These are phyloP conservation scores for Cyphellophora europaea DNA, from an alignment of 2,329 filamentous ascomycete species.

Conservation along the genomic window DNA sequence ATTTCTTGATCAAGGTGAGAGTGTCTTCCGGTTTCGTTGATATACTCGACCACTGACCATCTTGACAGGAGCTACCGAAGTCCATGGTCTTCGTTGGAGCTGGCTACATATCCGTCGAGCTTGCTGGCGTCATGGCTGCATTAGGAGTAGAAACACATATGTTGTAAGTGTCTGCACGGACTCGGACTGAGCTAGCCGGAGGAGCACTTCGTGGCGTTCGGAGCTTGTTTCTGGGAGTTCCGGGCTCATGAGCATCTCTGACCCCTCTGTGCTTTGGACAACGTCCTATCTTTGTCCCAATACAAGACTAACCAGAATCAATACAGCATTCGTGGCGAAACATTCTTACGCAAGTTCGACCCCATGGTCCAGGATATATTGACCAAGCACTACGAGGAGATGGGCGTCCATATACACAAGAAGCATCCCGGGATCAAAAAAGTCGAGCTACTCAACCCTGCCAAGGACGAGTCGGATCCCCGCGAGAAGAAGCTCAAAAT, in stretches of 20 bases:
- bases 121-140: constrained; percentile 41
- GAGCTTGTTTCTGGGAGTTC: too few species aligned
- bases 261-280: too few species aligned
- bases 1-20: constrained; percentile 43
- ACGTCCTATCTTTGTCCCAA: too few species aligned
- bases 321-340: constrained; percentile 38
- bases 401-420: constrained; percentile 39
- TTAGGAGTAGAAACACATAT: constrained; percentile 41
- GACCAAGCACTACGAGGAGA: constrained; percentile 41
- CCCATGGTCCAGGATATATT: constrained; percentile 44
- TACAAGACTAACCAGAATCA: too few species aligned
- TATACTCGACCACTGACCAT: too few species aligned
- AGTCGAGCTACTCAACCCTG: constrained; percentile 29
- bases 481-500: constrained; percentile 38
- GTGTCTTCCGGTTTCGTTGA: too few species aligned
- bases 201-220: too few species aligned
- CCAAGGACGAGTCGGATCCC: constrained; percentile 32
- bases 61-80: constrained; percentile 37
- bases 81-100: constrained; percentile 42
- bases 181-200: too few species aligned
- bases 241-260: too few species aligned
- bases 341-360: constrained; percentile 42
- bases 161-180: too few species aligned
- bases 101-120: constrained; percentile 42
- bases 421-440: constrained; percentile 38